Evolutionary conservation across 176 grass and related monocot genomes (phyloP), one percentile per base, ranked within the genome.

Genomic region (Otatea glauca): DNA sequence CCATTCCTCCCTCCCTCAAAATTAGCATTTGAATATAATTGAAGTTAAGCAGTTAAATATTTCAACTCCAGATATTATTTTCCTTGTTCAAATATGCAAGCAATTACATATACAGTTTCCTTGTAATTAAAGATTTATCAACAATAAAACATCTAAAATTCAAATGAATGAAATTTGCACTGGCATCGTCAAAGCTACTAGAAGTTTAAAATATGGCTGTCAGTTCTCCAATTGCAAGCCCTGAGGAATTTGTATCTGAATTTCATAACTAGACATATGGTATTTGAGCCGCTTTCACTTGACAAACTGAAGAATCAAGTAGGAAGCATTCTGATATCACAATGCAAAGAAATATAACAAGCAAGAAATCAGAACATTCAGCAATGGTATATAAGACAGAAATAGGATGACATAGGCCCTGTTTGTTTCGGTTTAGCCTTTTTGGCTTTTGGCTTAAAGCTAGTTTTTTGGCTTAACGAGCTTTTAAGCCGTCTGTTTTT

Each of bases 311-410:
- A 93, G 86, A 61, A 99, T 94, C 81, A 99, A 53, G 81, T 99
- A 99, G 2, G 96, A 86, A 85, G 96, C 96, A 99, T 99, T 99
- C 96, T 99, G 85, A 65, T 44, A 89, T 66, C 29, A 81, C 62
- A 81, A 51, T 70, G 72, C 34, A 51, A 80, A 25, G n/a, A 17
- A 84, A 43, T 42, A 23, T 87, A 68, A 79, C 1, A 17, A 48
- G 60, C 12, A 55, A 79, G 58, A 51, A 20, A 74, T 51, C 3
- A 63, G n/a, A 83, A 53, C 24, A 76, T 81, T 15, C 81, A 65
- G 16, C 21, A 13, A 58, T 41, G 17, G 9, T 39, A 76, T 17
- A 78, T 3, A 70, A 65, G 15, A 74, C 20, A 73, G 39, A 84
- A 27, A 74, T 16, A 38, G 24, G 44, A 84, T 72, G 18, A 21